These are phyloP conservation scores for Amoebophrya sp. DNA, from an alignment of 169 alveolate genomes.

Conservation along the genomic window DNA sequence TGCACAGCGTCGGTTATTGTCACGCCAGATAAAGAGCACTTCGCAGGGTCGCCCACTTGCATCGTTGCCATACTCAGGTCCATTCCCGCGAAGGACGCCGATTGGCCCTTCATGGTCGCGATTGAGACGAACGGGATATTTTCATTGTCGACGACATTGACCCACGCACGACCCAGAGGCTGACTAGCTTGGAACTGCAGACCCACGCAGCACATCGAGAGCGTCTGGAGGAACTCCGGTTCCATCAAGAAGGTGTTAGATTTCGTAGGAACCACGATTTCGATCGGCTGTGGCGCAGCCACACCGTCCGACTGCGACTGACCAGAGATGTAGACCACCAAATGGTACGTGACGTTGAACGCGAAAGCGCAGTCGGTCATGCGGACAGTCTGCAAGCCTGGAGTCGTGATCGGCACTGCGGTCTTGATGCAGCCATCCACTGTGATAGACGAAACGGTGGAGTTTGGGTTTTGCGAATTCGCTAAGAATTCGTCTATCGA, in stretches of 20 bases:
- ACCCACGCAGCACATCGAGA: conserved; percentile 11
- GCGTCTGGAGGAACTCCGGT: not conserved
- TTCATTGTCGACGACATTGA: not conserved
- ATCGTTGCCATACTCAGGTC: not conserved
- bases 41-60: not conserved
- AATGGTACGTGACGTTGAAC: not conserved
- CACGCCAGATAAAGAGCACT: not conserved
- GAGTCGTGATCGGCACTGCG: conserved; percentile 5
- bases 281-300: conserved; percentile 24
- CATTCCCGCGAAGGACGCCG: not conserved
- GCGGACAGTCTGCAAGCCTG: not conserved
- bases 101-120: not conserved
- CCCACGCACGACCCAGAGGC: conserved; percentile 19
- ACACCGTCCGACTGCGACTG: conserved; percentile 24
- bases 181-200: not conserved
- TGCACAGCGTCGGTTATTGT: not conserved
- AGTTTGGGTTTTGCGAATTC: not conserved
- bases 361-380: not conserved
- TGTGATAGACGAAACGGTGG: not conserved
- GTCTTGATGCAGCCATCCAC: conserved; percentile 27
- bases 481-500: not conserved
- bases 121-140: not conserved
- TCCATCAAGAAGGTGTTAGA: not conserved
- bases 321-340: not conserved
- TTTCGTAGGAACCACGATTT: conserved; percentile 1